phyloP scores from a whole-genome alignment of 805 yeast genomes.

The Wickerhamiella kazuoi region DNA sequence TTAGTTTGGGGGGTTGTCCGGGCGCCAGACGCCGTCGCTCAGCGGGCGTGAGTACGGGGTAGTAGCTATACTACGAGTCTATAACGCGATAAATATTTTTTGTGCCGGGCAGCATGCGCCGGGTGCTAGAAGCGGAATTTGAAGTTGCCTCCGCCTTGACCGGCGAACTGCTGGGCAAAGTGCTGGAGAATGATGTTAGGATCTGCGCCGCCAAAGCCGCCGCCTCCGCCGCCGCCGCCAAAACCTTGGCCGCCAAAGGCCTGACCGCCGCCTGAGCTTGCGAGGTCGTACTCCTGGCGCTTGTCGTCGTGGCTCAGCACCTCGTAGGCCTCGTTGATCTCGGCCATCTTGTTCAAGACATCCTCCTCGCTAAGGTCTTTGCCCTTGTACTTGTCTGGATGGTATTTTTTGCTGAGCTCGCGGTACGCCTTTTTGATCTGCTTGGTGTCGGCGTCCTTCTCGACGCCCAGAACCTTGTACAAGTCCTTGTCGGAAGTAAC shows the following conservation, averaged over 20 bases:
- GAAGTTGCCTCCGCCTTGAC: not conserved
- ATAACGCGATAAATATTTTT: no score
- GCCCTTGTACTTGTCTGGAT: conserved; percentile 79
- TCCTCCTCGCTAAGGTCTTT: conserved; percentile 42
- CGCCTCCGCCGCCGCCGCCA: conserved; percentile 6
- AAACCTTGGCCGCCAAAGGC: conserved; percentile 2
- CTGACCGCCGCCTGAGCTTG: not conserved
- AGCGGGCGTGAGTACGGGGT: no score
- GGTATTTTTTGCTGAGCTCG: conserved; percentile 58
- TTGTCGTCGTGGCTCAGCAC: conserved; percentile 50
- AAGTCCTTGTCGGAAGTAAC: conserved; percentile 35
- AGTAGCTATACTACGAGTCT: no score
- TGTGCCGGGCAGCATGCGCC: no score
- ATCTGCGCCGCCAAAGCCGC: conserved; percentile 5
- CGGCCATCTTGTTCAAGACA: conserved; percentile 74
- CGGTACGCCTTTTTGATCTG: conserved; percentile 72
- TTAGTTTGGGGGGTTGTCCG: no score
- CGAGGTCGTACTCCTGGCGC: conserved; percentile 43
- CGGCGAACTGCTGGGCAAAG: not conserved
- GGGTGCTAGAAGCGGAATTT: not conserved
- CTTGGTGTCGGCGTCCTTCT: conserved; percentile 46
- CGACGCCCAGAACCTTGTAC: conserved; percentile 58
- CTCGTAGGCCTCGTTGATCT: conserved; percentile 85
- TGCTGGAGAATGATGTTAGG: not conserved
- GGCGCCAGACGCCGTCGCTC: no score